These are phyloP conservation scores for Tetradesmus lagerheimii DNA, from an alignment of 139 green algal genomes.

Conservation along the genomic window DNA sequence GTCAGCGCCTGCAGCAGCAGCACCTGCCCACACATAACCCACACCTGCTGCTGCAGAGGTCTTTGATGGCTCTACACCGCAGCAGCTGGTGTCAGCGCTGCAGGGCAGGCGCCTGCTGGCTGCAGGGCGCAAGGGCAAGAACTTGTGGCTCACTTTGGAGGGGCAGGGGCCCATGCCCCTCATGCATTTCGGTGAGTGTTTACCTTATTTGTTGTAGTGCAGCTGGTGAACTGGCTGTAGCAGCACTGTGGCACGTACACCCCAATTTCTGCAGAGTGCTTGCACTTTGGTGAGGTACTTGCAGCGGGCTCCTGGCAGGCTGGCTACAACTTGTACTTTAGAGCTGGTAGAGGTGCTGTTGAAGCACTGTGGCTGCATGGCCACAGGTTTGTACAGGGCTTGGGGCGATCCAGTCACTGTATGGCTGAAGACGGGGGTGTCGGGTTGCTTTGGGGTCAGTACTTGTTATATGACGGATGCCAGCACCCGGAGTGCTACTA, in stretches of 20 bases:
- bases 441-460: too few relatives aligned
- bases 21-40: background rate
- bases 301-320: too few relatives aligned
- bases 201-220: background rate
- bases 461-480: too few relatives aligned
- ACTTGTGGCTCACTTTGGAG: constrained; percentile 84
- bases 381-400: too few relatives aligned
- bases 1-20: background rate
- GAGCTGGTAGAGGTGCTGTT: too few relatives aligned
- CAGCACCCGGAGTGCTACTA: too few relatives aligned
- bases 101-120: constrained; percentile 40
- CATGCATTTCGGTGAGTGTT: constrained; percentile 84
- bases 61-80: constrained; percentile 57
- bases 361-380: too few relatives aligned
- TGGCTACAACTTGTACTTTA: background rate
- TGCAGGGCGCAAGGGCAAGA: constrained; percentile 78
- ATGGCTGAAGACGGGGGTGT: too few relatives aligned
- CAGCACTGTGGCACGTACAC: background rate
- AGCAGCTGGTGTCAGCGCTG: constrained; percentile 60
- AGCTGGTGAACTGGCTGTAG: background rate
- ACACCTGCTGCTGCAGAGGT: constrained; percentile 67
- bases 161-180: constrained; percentile 57
- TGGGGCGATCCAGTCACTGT: too few relatives aligned
- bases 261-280: too few relatives aligned
- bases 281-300: too few relatives aligned